Conservation (phyloP, 2,329 filamentous ascomycete genomes). For the Colletotrichum godetiae region DNA sequence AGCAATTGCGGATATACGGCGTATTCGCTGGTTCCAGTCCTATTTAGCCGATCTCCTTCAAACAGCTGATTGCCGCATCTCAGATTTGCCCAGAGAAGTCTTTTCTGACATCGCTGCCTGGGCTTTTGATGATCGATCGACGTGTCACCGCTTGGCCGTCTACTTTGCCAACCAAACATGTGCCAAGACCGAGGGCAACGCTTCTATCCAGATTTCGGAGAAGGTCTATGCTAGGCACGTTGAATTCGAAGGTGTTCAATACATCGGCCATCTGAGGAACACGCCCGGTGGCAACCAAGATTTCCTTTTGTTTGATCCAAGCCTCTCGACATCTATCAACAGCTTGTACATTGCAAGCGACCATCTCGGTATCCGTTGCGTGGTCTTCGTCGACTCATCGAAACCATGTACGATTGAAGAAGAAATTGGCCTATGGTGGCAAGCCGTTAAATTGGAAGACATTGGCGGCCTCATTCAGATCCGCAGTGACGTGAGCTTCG, state of each 20-base stretch:
- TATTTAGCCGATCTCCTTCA: no score
- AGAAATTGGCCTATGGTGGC: slow-evolving; percentile 1
- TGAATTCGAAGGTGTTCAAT: slow-evolving; percentile 11
- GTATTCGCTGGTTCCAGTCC: background rate
- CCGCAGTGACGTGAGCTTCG: background rate
- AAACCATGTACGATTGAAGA: background rate
- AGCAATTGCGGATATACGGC: background rate
- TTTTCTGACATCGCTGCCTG: background rate
- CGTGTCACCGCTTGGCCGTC: background rate
- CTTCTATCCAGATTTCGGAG: background rate
- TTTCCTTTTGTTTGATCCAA: slow-evolving; percentile 3
- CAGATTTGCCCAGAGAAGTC: background rate
- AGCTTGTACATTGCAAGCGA: slow-evolving; percentile 12
- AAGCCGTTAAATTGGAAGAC: background rate
- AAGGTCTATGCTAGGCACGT: slow-evolving; percentile 1
- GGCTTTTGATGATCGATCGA: background rate
- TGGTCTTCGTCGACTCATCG: slow-evolving; percentile 1
- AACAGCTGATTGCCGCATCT: no score
- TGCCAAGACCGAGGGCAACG: background rate
- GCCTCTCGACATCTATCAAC: background rate
- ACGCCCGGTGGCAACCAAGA: background rate
- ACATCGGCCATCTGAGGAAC: slow-evolving; percentile 6
- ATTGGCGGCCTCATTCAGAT: background rate
- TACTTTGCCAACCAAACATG: background rate
- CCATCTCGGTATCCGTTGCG: background rate